Evolutionary conservation across 148 eudicot genomes (phyloP).

Genomic region (Selenicereus undatus): DNA sequence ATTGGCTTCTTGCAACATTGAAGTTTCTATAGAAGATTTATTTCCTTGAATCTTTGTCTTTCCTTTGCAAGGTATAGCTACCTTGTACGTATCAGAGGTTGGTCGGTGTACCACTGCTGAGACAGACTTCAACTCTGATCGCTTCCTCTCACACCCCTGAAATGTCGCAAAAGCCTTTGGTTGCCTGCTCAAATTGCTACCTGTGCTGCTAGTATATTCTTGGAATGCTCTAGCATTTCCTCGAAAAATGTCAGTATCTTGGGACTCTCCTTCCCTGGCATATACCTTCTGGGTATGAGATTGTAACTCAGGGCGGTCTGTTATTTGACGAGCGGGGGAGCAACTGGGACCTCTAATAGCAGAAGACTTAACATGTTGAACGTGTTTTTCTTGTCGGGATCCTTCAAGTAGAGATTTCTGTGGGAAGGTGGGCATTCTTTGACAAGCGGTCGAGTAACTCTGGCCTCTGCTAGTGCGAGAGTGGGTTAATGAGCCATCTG

Average conservation of each 20-base stretch:
- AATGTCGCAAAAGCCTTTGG: slow-evolving; percentile 25
- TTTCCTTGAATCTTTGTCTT: slow-evolving; percentile 37
- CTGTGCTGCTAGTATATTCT: slow-evolving; percentile 14
- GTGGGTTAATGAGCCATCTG: slow-evolving; percentile 51
- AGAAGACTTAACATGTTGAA: slow-evolving; percentile 26
- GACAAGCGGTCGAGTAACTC: slow-evolving; percentile 47
- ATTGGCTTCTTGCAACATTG: slow-evolving; percentile 23
- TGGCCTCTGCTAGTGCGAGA: slow-evolving; percentile 50
- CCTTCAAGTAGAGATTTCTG: slow-evolving; percentile 35
- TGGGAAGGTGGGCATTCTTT: slow-evolving; percentile 29
- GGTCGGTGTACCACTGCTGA: slow-evolving; percentile 20
- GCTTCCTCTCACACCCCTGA: slow-evolving; percentile 22
- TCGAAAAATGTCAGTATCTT: slow-evolving; percentile 19
- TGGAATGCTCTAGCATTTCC: slow-evolving; percentile 23
- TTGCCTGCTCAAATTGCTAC: slow-evolving; percentile 31
- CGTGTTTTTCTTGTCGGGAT: slow-evolving; percentile 27
- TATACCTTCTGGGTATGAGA: slow-evolving; percentile 33
- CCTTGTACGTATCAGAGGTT: slow-evolving; percentile 21
- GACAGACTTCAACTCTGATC: slow-evolving; percentile 19
- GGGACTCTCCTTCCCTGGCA: slow-evolving; percentile 21
- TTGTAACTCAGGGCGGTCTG: slow-evolving; percentile 18
- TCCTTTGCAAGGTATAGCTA: slow-evolving; percentile 37
- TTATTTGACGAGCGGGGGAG: slow-evolving; percentile 36
- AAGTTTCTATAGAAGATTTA: slow-evolving; percentile 26
- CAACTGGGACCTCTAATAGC: slow-evolving; percentile 23